Base-by-base conservation (phyloP, 129 eudicot genomes). In the Apium graveolens region DNA sequence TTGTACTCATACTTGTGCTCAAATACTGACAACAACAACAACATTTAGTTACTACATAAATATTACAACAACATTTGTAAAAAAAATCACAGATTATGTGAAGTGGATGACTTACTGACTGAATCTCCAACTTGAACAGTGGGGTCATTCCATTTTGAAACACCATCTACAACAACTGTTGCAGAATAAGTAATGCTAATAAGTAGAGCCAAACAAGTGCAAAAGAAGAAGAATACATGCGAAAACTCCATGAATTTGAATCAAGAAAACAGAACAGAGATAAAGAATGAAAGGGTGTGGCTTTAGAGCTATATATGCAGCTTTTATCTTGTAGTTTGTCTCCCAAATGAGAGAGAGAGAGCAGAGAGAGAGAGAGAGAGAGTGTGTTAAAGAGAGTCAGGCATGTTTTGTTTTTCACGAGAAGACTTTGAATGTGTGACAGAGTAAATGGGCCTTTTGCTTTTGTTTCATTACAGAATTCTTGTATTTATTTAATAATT, bases 151-250 rank as follows among this genome's bases (percentile, higher is more conserved):
- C 96, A 91, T 45, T 87, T 70, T 77, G 97, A 87, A 84, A 93
- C 91, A 38, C 97, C 98, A 86, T 93, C 98, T 27, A 91, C 91
- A 42, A 93, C 91, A 48, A 91, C 82, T 10, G 97, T 88, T 78
- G 93, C 80, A 84, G 90, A 82, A 17, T 82, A 43, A 63, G 86
- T 80, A 57, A 78, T 75, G 51, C 81, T 89, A 73, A 81, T 65
- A 2, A 73, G 70, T 16, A 86, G 77, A 75, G 83, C 69, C 24
- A 85, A 43, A 55, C 84, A 78, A 78, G 74, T 76, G 53, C 84
- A 73, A 31, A 38, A 70, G 42, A 38, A 21, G 78, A 76, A 74
- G 38, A 41, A 27, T 11, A 69, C n/a, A 73, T 79, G 63, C 78
- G 53, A 75, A 13, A 45, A 62, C 81, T 78, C 87, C 85, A 80